Base-by-base conservation (phyloP, 176 grass and related monocot genomes). In the Triticum timopheevii region DNA sequence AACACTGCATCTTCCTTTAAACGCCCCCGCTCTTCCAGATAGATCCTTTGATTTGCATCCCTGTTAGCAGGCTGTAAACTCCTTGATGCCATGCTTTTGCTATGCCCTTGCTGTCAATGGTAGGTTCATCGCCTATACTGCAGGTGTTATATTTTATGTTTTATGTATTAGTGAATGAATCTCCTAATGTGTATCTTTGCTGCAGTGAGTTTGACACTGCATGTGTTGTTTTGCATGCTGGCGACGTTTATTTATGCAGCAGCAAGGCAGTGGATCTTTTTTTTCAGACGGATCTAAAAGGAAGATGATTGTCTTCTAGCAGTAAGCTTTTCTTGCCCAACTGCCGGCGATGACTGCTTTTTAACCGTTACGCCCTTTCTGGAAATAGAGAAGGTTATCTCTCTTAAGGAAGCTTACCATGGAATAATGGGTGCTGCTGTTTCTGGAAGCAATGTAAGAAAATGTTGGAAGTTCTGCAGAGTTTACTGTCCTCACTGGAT, bases 191-290 rank as follows among this genome's bases (percentile, higher is more conserved):
- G 36, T 62, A 15, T n/a, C 12, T 77, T 80, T 86, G 20, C 83
- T 94, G 81, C 81, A 98, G 93, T 86, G 93, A 94, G 86, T 98
- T 98, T 80, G 93, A 98, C 80, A 73, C 93, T 88, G 88, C 90
- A 90, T 90, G 91, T 56, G 31, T 92, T 67, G 80, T 98, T 80
- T 84, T 98, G 47, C 80, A 94, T 83, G 92, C 94, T 42, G 96
- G 90, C 8, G 83, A 91, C 47, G 38, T 82, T 89, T 92, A 91
- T 90, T 78, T 90, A 84, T 93, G 82, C 54, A 72, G 80, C 78
- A 79, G 65, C 80, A 87, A 96, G 79, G 84, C 92, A 98, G 76
- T 96, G 96, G 92, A 84, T 98, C 80, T 98, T 94, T 27, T 27
- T 27, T 27, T 27, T 27, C 27, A 27, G 27, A 27, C 27, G 27